These are phyloP conservation scores for Blastobotrys arbuscula DNA, from an alignment of 1,139 yeast genomes.

Conservation along the genomic window DNA sequence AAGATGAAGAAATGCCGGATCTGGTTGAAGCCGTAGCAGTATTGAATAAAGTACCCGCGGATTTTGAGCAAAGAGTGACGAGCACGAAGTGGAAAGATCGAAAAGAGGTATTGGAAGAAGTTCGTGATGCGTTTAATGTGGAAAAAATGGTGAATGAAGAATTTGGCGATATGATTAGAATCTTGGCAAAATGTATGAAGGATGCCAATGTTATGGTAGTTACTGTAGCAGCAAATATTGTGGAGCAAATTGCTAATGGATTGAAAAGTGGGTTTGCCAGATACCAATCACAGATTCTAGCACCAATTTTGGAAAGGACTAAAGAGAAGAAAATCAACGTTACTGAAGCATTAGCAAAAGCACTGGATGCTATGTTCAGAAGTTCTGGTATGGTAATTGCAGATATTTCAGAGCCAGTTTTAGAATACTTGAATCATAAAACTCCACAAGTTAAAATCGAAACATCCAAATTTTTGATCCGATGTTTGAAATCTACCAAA, in stretches of 20 bases:
- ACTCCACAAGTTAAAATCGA: slow-evolving; percentile 82
- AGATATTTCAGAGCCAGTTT: slow-evolving; percentile 57
- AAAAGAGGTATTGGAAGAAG: slow-evolving; percentile 75
- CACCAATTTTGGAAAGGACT: slow-evolving; percentile 70
- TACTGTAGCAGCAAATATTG: slow-evolving; percentile 67
- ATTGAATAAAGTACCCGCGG: slow-evolving; percentile 57
- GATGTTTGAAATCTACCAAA: slow-evolving; percentile 54
- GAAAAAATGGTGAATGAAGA: slow-evolving; percentile 57
- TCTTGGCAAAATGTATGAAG: slow-evolving; percentile 67
- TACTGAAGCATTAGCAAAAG: slow-evolving; percentile 58
- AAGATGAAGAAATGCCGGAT: slow-evolving; percentile 48
- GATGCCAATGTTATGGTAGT: slow-evolving; percentile 93
- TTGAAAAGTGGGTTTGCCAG: slow-evolving; percentile 50
- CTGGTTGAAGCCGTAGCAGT: slow-evolving; percentile 56
- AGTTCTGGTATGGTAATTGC: slow-evolving; percentile 32
- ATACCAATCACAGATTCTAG: slow-evolving; percentile 51
- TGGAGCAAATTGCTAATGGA: slow-evolving; percentile 61
- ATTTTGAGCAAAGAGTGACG: slow-evolving; percentile 49
- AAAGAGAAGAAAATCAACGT: slow-evolving; percentile 85
- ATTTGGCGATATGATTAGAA: slow-evolving; percentile 53
- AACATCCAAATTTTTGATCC: slow-evolving; percentile 55
- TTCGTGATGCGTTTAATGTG: slow-evolving; percentile 45
- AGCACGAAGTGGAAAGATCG: slow-evolving; percentile 89
- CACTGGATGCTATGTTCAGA: slow-evolving; percentile 60
- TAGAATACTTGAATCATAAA: slow-evolving; percentile 62